Conservation (phyloP, 257 asterid species). For the Ocimum tenuiflorum region DNA sequence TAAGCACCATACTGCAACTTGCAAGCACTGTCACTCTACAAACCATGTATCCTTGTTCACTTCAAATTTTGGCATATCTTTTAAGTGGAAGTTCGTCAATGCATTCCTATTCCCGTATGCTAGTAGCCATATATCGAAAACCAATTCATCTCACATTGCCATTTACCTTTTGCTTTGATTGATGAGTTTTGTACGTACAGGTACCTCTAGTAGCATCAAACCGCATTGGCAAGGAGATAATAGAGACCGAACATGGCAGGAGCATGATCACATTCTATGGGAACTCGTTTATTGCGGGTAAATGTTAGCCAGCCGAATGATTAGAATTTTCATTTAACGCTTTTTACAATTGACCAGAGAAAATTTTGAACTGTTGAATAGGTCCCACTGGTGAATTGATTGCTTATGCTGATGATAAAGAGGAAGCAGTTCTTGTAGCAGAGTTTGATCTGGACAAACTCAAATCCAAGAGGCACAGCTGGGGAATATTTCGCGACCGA, state of each 20-base stretch:
- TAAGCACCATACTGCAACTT: neutral
- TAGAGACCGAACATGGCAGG: conserved; percentile 81
- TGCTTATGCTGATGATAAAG: conserved; percentile 61
- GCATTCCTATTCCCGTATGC: neutral
- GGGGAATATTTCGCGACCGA: conserved; percentile 93
- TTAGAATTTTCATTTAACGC: neutral
- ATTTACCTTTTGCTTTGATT: no score
- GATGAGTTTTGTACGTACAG: conserved; percentile 28
- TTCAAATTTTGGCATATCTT: neutral
- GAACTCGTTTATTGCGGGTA: conserved; percentile 93
- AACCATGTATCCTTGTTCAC: neutral
- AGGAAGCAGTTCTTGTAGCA: conserved; percentile 75
- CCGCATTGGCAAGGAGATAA: conserved; percentile 79
- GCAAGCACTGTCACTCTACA: neutral
- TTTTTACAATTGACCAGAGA: neutral
- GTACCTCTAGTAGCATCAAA: conserved; percentile 93
- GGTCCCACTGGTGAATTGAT: conserved; percentile 90
- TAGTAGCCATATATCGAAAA: neutral
- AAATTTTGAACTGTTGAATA: conserved; percentile 26
- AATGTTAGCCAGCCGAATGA: neutral
- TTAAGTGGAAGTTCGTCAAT: neutral
- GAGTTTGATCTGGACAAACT: conserved; percentile 69
- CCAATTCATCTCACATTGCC: neutral
- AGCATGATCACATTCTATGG: conserved; percentile 88
- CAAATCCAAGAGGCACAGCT: conserved; percentile 68